Base-by-base conservation (phyloP, 1,139 yeast species). In the Yamadazyma buinensis region DNA sequence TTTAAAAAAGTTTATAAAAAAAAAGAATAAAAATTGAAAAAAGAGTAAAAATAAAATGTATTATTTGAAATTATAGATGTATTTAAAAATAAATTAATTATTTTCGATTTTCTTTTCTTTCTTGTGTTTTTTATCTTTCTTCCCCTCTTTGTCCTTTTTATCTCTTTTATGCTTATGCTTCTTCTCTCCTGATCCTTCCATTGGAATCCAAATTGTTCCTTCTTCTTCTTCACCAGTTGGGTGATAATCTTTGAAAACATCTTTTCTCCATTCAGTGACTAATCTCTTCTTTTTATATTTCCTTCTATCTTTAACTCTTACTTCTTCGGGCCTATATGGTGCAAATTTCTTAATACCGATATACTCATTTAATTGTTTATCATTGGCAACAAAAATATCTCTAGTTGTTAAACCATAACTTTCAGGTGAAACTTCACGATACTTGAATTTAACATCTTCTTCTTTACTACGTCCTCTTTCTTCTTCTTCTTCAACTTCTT, bases 391-490 rank as follows among this genome's bases (percentile, higher is more conserved):
- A 35, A 94, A 67, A 34, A 94, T 92, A 51, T 94, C 99, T 41
- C 95, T 72, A 0, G 94, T 75, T 0, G 87, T 72, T 36, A 94
- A 72, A 8, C 97, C 97, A 61, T 77, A 94, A 9, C 90, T 64
- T 51, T 94, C 98, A 3, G 99, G 97, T 0, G 95, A 88, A 3
- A 92, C 97, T 49, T 88, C 95, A 49, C 97, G 76, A 57, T 94
- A 94, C 51, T 80, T 80, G 71, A 92, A 92, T 38, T 69, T 74
- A 30, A 75, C 48, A 18, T 61, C 71, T 2, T 59, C 61, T 12
- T 63, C 63, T 48, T 31, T 58, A 41, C 61, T 59, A 17, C 83
- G 72, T 26, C 70, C 77, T 52, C 81, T 67, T 51, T 77, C 84
- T 46, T 82, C 82, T 50, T 79, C 85, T 46, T 82, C 82, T 40